Percentiles rank a stretch among this genome's conserved stretches.
phyloP scores from a whole-genome alignment of 148 eudicot genomes.

The Agrostemma githago region DNA sequence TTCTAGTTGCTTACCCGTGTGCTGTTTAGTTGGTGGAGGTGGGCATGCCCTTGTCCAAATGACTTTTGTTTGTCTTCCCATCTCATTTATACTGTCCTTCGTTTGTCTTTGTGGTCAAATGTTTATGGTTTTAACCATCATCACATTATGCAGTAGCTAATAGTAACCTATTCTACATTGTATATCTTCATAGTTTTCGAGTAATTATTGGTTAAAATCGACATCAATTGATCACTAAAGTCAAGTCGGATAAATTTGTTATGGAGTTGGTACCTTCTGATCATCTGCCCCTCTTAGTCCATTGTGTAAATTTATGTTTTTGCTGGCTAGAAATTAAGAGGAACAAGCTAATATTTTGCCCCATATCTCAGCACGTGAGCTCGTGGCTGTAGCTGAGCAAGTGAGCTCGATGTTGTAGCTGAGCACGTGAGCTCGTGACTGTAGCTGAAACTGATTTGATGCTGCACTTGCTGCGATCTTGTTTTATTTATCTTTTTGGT shows the following conservation, averaged over 20 bases:
- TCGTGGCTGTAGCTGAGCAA: constrained; percentile 45
- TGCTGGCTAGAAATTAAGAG: not conserved
- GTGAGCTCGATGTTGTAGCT: constrained; percentile 46
- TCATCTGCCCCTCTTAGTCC: not conserved
- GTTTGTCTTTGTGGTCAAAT: not conserved
- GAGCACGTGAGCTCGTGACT: constrained; percentile 40
- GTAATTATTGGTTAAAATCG: not conserved
- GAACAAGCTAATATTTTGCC: constrained; percentile 35
- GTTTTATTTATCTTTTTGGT: constrained; percentile 19
- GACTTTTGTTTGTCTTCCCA: not conserved
- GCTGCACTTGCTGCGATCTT: constrained; percentile 17
- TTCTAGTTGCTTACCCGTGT: not conserved
- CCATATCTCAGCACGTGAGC: constrained; percentile 42
- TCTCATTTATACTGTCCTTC: not conserved
- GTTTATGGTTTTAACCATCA: not conserved
- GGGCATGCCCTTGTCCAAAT: not conserved
- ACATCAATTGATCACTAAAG: not conserved
- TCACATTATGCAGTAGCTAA: not conserved
- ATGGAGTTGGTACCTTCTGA: not conserved
- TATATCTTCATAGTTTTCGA: not conserved
- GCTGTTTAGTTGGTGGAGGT: not conserved
- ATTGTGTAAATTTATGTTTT: constrained; percentile 7
- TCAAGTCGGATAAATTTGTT: not conserved
- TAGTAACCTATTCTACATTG: not conserved
- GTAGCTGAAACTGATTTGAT: constrained; percentile 22